phyloP scores from a whole-genome alignment of 345 rosid species.

The Rhodomyrtus tomentosa region DNA sequence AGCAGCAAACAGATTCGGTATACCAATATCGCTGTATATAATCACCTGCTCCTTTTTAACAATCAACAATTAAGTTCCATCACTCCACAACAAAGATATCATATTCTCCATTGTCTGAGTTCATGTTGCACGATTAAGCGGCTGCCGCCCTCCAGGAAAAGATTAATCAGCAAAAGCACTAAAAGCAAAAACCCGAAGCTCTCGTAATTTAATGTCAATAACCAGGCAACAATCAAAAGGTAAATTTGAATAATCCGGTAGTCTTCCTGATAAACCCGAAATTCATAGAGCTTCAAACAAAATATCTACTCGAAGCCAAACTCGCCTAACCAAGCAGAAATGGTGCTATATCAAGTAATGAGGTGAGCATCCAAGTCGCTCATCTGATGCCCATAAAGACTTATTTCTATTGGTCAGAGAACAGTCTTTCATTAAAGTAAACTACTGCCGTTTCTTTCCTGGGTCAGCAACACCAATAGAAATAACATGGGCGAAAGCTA shows the following conservation, averaged over 20 bases:
- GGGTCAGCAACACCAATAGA: no score
- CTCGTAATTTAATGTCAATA: neutral
- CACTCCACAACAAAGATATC: no score
- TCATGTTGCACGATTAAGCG: slow-evolving; percentile 33
- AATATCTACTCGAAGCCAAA: neutral
- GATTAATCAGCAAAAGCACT: neutral
- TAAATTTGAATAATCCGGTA: no score
- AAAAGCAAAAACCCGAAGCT: neutral
- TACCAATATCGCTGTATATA: no score
- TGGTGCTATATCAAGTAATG: neutral
- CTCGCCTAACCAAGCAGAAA: neutral
- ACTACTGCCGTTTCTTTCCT: no score
- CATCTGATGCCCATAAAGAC: neutral
- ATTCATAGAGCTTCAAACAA: neutral
- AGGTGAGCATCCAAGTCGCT: neutral
- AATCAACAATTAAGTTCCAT: no score
- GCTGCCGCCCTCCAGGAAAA: neutral
- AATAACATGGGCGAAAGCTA: no score
- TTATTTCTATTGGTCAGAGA: no score
- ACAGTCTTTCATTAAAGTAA: no score
- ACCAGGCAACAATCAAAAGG: neutral
- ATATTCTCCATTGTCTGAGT: slow-evolving; percentile 42
- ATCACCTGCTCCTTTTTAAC: no score
- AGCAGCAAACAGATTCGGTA: no score
- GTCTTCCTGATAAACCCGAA: neutral